Evolutionary conservation across 176 grass and related monocot genomes (phyloP).

Genomic region (Coix lacrymajobi): DNA sequence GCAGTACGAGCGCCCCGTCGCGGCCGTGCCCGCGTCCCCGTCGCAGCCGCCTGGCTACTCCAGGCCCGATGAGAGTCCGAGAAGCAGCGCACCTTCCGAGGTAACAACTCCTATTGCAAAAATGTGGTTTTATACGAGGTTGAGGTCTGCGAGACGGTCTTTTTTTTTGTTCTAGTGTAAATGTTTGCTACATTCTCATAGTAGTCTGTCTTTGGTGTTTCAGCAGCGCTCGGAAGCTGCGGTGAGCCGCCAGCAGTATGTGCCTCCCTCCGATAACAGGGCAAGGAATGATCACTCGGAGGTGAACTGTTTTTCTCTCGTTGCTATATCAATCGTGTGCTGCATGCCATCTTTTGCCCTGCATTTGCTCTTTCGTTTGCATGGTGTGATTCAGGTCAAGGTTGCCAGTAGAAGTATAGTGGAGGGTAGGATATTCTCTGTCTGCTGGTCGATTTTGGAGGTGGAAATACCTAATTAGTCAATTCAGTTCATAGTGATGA

Average conservation of each 20-base stretch:
- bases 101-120: background rate
- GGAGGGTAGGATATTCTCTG: background rate
- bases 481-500: background rate
- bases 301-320: background rate
- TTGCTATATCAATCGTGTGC: background rate
- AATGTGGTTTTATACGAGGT: background rate
- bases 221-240: background rate
- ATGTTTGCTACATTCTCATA: background rate
- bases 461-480: background rate
- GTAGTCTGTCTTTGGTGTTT: background rate
- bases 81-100: constrained; percentile 15
- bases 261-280: constrained; percentile 10
- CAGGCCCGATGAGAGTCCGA: constrained; percentile 10
- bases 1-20: constrained; percentile 63
- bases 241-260: constrained; percentile 3
- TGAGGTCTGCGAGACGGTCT: too few relatives aligned
- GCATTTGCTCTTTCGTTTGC: background rate
- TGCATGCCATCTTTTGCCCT: background rate
- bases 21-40: background rate
- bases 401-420: background rate
- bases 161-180: background rate
- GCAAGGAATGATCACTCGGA: constrained; percentile 8
- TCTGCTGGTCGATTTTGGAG: background rate
- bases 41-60: constrained; percentile 8
- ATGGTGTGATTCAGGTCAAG: background rate